These are phyloP conservation scores for Fraxinus latifolia DNA, from an alignment of 305 asterid genomes.

Conservation along the genomic window DNA sequence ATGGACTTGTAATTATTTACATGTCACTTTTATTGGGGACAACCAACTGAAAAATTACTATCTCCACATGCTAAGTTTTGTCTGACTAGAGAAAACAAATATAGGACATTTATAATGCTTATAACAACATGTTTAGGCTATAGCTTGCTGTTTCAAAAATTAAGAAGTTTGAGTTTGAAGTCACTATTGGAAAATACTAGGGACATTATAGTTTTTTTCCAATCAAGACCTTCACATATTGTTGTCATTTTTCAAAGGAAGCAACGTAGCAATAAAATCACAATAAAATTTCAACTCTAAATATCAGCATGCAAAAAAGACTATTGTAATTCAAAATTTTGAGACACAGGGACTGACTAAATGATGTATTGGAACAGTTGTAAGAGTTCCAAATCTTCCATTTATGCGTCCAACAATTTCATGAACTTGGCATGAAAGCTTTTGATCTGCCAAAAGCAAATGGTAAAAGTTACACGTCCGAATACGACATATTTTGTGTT, in stretches of 20 bases:
- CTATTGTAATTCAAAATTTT: neutral
- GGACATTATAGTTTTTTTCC: neutral
- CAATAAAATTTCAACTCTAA: slow-evolving; percentile 3
- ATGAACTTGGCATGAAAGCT: slow-evolving; percentile 59
- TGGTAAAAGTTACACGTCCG: slow-evolving; percentile 1
- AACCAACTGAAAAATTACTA: neutral
- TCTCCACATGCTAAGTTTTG: neutral
- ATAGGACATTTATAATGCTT: neutral
- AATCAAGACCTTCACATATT: neutral
- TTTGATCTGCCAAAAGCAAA: slow-evolving; percentile 47
- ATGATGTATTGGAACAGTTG: slow-evolving; percentile 66
- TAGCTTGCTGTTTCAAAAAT: neutral
- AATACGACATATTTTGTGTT: neutral
- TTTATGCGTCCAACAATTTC: slow-evolving; percentile 69
- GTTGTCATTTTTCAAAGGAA: neutral
- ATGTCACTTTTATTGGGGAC: neutral
- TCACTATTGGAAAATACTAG: neutral
- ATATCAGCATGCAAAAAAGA: neutral
- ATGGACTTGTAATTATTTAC: neutral
- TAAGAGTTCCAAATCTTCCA: slow-evolving; percentile 61
- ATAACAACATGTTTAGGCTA: neutral
- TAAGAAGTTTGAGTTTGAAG: neutral
- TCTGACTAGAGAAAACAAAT: neutral
- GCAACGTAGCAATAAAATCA: neutral
- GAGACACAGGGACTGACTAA: slow-evolving; percentile 39